Evolutionary conservation across 805 yeast genomes (phyloP), one percentile per base, ranked within the genome.

Genomic region (Monosporozyma servazzii): DNA sequence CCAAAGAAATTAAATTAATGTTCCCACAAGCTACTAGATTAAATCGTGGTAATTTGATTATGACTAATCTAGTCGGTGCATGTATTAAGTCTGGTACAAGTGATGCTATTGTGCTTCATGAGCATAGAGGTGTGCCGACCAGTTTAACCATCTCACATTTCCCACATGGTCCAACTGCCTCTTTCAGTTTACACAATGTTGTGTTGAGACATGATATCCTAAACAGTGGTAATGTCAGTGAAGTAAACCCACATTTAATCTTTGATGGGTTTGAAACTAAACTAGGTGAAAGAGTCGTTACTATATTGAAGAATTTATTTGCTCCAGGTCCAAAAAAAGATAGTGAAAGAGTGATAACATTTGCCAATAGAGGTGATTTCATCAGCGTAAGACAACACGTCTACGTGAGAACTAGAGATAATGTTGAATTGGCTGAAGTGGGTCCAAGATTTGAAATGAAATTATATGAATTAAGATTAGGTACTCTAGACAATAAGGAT

Each of bases 391-490:
- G 99, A 68, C 99, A 93, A 64, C 99, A 93, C 65, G 85, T 93
- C 1, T 93, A 86, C 66, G 96, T 89, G 5, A 84, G 81, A 64
- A 88, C 96, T 0, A 83, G 84, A 58, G 96, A 89, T 55, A 77
- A 81, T 36, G 96, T 89, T 1, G 98, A 93, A 66, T 70, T 93
- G 51, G 90, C 96, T 53, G 99, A 93, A 67, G 86, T 93, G 37
- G 99, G 99, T 0, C 99, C 99, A n/a, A 75, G 99, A 56, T 93
- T 93, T 61, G 99, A 93, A 70, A 90, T 93, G 98, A 80, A 89
- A 65, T 72, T 93, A 57, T 93, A 81, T 66, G 97, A 91, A 68
- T 72, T 93, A 57, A 79, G 83, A 62, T 75, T 93, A 58, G 97
- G 99, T 3, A 88, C 96, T 43, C 69, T 91, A 56, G 99, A 93